Evolutionary conservation across 116 monocot genomes (phyloP).

Genomic region (Dioscorea cayenensis): DNA sequence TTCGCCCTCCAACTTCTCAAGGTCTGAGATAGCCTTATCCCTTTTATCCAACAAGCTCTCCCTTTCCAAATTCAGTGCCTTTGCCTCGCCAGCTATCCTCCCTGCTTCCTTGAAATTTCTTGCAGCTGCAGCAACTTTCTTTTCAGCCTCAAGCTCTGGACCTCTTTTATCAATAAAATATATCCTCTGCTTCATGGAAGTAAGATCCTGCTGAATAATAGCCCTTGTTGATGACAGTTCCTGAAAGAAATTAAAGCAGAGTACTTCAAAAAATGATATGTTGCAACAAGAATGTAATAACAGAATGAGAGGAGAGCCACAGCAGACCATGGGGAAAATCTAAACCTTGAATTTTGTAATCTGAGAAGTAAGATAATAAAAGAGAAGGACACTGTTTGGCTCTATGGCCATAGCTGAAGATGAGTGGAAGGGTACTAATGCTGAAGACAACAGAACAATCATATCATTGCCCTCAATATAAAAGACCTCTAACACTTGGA

Average conservation of each 20-base stretch:
- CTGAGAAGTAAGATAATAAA: no score
- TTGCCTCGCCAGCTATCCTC: slow-evolving; percentile 80
- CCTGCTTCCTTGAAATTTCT: slow-evolving; percentile 96
- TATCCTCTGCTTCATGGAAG: slow-evolving; percentile 61
- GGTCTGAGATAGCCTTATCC: slow-evolving; percentile 33
- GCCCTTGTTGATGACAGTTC: slow-evolving; percentile 58
- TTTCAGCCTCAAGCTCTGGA: slow-evolving; percentile 93
- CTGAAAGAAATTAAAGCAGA: slow-evolving; percentile 21
- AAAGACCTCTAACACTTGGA: no score
- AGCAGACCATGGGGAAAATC: no score
- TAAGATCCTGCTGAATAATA: slow-evolving; percentile 56
- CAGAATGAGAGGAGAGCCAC: no score
- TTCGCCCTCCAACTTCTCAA: slow-evolving; percentile 50
- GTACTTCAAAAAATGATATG: no score
- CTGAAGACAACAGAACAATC: no score
- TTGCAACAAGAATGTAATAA: no score
- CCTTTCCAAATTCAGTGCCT: slow-evolving; percentile 58
- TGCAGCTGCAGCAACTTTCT: slow-evolving; percentile 89
- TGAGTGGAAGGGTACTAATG: no score
- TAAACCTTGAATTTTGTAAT: no score
- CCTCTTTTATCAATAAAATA: slow-evolving; percentile 80
- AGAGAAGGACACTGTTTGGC: no score
- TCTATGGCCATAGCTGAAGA: no score
- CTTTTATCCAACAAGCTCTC: slow-evolving; percentile 48
- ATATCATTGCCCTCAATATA: no score